Conservation (phyloP, 768 basidiomycete species). For the Naganishia randhawae region DNA sequence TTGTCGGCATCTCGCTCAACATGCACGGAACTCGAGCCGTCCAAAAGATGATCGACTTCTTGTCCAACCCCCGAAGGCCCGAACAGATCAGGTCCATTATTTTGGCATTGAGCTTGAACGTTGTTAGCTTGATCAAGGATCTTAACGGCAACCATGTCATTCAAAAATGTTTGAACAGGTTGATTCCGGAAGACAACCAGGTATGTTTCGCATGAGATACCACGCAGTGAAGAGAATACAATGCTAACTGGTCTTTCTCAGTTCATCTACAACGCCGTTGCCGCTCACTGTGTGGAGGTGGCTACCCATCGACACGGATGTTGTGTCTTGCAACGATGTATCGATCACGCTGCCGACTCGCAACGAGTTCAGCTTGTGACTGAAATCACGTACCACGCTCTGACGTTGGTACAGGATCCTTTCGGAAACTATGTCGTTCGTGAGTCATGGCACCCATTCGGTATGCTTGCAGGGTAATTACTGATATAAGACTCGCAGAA, state of each 20-base stretch:
- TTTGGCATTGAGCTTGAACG: slow-evolving; percentile 90
- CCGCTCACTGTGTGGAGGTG: slow-evolving; percentile 97
- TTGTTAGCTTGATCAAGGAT: slow-evolving; percentile 98
- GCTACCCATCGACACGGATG: slow-evolving; percentile 78
- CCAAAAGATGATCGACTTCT: slow-evolving; percentile 99
- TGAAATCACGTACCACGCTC: slow-evolving; percentile 96
- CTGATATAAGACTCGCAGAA: slow-evolving; percentile 67
- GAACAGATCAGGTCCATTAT: slow-evolving; percentile 93
- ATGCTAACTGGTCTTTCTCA: slow-evolving; percentile 43
- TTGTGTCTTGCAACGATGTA: slow-evolving; percentile 94
- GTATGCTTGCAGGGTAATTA: slow-evolving; percentile 75
- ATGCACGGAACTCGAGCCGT: slow-evolving; percentile 99
- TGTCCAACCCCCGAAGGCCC: slow-evolving; percentile 73
- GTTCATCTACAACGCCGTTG: slow-evolving; percentile 99
- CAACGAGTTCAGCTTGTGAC: slow-evolving; percentile 95
- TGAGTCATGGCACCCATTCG: slow-evolving; percentile 17
- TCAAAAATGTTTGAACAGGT: slow-evolving; percentile 97
- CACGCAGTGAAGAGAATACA: not conserved
- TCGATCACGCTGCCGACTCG: slow-evolving; percentile 93
- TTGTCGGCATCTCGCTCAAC: slow-evolving; percentile 96
- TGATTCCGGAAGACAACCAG: slow-evolving; percentile 98
- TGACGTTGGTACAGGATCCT: slow-evolving; percentile 96
- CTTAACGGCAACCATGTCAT: slow-evolving; percentile 58
- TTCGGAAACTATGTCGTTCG: slow-evolving; percentile 53
- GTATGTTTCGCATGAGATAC: slow-evolving; percentile 52